phyloP scores from a whole-genome alignment of 768 basidiomycete genomes.

The Naganishia vaughanmartiniae region DNA sequence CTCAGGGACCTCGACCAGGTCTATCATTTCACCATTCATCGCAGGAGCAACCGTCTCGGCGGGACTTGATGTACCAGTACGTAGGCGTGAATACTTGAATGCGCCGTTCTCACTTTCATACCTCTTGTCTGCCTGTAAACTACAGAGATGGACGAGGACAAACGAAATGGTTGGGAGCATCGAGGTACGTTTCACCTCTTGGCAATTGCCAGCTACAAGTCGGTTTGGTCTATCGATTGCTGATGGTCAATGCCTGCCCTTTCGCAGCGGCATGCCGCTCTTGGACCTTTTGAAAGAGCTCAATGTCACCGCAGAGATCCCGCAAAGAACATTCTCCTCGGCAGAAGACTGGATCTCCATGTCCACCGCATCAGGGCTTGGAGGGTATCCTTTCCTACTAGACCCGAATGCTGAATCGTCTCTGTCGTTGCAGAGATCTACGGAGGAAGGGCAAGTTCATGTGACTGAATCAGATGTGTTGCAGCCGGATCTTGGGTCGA shows the following conservation, averaged over 20 bases:
- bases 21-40: constrained; percentile 23
- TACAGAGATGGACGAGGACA: constrained; percentile 19
- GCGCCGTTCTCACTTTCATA: not conserved
- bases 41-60: constrained; percentile 16
- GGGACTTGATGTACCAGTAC: constrained; percentile 7
- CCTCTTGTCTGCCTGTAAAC: not conserved
- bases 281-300: constrained; percentile 32
- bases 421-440: not conserved
- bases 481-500: not conserved
- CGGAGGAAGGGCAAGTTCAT: not conserved
- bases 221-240: not conserved
- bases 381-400: constrained; percentile 6
- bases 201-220: not conserved
- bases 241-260: not conserved
- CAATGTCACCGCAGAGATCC: constrained; percentile 5
- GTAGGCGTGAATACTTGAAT: not conserved
- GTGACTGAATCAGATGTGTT: constrained; percentile 19
- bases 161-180: constrained; percentile 35
- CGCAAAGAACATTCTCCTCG: constrained; percentile 11
- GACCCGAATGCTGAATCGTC: not conserved
- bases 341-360: constrained; percentile 36
- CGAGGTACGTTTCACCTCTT: constrained; percentile 27
- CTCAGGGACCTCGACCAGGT: not conserved
- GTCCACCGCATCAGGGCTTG: constrained; percentile 33
- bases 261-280: constrained; percentile 34